These are phyloP conservation scores for Catenaria anguillulae DNA, from an alignment of 371 early-diverging fungal species.

Conservation along the genomic window DNA sequence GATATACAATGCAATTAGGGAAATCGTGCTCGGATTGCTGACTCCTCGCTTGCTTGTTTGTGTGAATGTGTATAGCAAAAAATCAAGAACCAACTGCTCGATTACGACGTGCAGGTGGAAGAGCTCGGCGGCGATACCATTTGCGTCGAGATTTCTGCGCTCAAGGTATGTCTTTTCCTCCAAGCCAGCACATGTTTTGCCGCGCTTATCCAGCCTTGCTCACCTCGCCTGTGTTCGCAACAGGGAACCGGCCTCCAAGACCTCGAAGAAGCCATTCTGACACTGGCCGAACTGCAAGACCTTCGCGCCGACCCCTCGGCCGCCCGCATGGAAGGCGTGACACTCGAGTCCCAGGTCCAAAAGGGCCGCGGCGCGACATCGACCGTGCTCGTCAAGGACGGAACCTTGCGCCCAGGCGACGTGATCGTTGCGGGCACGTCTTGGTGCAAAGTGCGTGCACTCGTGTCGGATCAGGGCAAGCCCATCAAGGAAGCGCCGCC, in stretches of 20 bases:
- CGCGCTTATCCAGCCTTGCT: background rate
- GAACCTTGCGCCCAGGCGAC: conserved; percentile 60
- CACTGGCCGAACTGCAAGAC: conserved; percentile 71
- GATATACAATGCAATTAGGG: too few species aligned
- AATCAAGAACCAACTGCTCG: conserved; percentile 61
- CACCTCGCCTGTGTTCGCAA: background rate
- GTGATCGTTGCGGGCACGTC: conserved; percentile 66
- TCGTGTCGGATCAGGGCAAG: conserved; percentile 63
- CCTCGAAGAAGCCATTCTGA: conserved; percentile 73
- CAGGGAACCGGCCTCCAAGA: conserved; percentile 65
- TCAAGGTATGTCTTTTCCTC: conserved; percentile 32
- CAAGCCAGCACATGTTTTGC: conserved; percentile 8
- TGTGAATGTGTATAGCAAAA: conserved; percentile 11
- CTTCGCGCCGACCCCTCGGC: conserved; percentile 60
- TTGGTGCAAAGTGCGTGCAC: conserved; percentile 74
- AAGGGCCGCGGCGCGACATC: conserved; percentile 74
- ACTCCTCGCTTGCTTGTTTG: too few species aligned
- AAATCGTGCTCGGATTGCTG: background rate
- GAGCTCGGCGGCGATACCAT: conserved; percentile 91
- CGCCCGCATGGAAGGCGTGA: conserved; percentile 66
- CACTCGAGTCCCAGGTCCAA: conserved; percentile 76
- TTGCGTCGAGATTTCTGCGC: conserved; percentile 70
- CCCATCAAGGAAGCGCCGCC: conserved; percentile 62
- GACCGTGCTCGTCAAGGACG: conserved; percentile 70
- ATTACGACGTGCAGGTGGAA: conserved; percentile 68